Evolutionary conservation across 176 grass and related monocot genomes (phyloP).

Genomic region (Saccharum spontaneum): DNA sequence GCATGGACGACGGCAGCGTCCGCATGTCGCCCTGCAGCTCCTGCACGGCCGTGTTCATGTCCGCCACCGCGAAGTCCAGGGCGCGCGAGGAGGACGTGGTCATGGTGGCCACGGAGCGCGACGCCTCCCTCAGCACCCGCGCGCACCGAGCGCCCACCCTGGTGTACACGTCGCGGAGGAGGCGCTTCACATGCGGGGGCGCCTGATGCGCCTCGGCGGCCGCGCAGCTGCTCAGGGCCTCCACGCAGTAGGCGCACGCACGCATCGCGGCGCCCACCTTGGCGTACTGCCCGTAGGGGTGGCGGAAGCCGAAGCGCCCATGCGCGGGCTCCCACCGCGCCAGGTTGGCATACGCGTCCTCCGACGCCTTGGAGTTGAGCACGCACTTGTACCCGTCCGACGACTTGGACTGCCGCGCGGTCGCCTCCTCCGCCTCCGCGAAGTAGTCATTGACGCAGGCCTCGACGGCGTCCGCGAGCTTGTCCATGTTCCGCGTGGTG

Average conservation of each 20-base stretch:
- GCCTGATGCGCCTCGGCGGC: conserved; percentile 33
- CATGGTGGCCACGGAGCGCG: conserved; percentile 49
- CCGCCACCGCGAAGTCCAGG: conserved; percentile 42
- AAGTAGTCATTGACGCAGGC: conserved; percentile 67
- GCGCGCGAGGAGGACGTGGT: conserved; percentile 5
- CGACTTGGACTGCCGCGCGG: conserved; percentile 1
- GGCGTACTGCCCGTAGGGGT: conserved; percentile 55
- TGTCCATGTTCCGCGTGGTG: conserved; percentile 72
- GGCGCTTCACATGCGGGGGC: conserved; percentile 25
- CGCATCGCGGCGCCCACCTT: conserved; percentile 55
- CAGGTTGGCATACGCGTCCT: conserved; percentile 78
- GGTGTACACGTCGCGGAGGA: conserved; percentile 43
- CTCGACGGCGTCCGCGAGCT: conserved; percentile 69
- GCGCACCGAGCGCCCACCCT: conserved; percentile 31
- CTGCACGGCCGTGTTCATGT: conserved; percentile 53
- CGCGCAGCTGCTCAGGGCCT: conserved; percentile 47
- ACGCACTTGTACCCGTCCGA: conserved; percentile 51
- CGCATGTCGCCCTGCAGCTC: conserved; percentile 54
- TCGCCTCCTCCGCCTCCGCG: background rate
- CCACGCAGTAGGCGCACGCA: conserved; percentile 59
- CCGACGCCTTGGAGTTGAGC: conserved; percentile 59
- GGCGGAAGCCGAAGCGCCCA: conserved; percentile 54
- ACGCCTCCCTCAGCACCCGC: conserved; percentile 55
- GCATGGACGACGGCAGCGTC: conserved; percentile 36
- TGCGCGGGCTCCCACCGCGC: conserved; percentile 66